Evolutionary conservation across 768 basidiomycete species (phyloP).

Genomic region (Lactarius sanguifluus): DNA sequence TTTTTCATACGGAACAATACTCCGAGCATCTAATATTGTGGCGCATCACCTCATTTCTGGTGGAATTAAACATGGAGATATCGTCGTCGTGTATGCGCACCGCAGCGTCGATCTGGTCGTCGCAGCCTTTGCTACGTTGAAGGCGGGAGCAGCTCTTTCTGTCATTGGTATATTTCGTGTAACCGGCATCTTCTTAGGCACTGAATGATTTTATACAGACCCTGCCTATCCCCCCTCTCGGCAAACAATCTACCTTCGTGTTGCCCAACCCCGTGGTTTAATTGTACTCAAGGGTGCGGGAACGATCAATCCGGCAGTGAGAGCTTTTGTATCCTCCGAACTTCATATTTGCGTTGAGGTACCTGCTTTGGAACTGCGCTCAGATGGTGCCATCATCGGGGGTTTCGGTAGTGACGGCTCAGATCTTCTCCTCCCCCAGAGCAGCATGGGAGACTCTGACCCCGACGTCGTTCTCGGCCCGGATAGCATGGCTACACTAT

Average conservation of each 20-base stretch:
- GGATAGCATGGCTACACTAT: constrained; percentile 90
- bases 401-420: constrained; percentile 46
- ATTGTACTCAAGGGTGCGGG: constrained; percentile 92
- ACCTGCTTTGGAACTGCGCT: constrained; percentile 77
- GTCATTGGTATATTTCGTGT: constrained; percentile 74
- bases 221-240: constrained; percentile 94
- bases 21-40: constrained; percentile 82
- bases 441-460: constrained; percentile 60
- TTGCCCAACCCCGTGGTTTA: constrained; percentile 88
- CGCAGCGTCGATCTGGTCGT: constrained; percentile 95
- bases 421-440: constrained; percentile 63
- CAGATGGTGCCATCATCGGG: constrained; percentile 63
- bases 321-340: constrained; percentile 75
- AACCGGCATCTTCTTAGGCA: constrained; percentile 8
- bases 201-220: constrained; percentile 48
- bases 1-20: constrained; percentile 80
- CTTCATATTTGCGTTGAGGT: constrained; percentile 88
- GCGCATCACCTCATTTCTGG: constrained; percentile 85
- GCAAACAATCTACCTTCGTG: constrained; percentile 90
- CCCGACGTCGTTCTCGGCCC: constrained; percentile 88
- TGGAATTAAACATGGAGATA: constrained; percentile 89
- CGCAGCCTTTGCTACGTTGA: constrained; percentile 94
- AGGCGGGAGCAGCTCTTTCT: constrained; percentile 94
- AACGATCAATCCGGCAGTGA: constrained; percentile 71
- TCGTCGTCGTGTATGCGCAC: constrained; percentile 97